Conservation (phyloP, 768 basidiomycete species). For the Piloderma croceum region DNA sequence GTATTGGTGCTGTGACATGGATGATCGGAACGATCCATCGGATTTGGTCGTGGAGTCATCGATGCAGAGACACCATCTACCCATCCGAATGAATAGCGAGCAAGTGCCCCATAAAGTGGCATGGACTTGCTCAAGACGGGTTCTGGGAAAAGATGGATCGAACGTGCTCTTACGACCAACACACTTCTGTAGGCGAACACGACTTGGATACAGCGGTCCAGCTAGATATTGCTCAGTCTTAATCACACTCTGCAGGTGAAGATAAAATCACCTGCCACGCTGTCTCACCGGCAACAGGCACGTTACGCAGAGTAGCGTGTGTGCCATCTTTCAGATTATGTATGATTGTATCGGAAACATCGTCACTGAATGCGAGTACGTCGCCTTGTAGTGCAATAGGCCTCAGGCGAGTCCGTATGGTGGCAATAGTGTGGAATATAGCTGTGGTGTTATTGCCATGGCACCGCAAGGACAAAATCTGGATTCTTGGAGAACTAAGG, state of each 20-base stretch:
- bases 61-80: constrained; percentile 52
- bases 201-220: constrained; percentile 50
- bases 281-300: constrained; percentile 20
- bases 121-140: constrained; percentile 31
- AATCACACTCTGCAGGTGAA: background rate
- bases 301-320: constrained; percentile 41
- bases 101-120: constrained; percentile 31
- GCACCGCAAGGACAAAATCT: constrained; percentile 28
- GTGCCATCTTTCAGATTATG: constrained; percentile 48
- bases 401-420: constrained; percentile 36
- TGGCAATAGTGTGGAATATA: constrained; percentile 26
- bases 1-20: constrained; percentile 11
- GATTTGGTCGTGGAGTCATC: constrained; percentile 2
- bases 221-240: constrained; percentile 20
- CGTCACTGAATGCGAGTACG: constrained; percentile 50
- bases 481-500: constrained; percentile 25
- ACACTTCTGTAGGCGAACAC: constrained; percentile 41
- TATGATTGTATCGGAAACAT: constrained; percentile 44
- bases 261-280: constrained; percentile 24
- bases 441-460: constrained; percentile 16
- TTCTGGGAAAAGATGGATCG: constrained; percentile 48
- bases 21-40: background rate
- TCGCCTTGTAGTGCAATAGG: constrained; percentile 48
- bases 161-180: constrained; percentile 55
- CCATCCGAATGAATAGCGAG: constrained; percentile 58